These are phyloP conservation scores for Salmacisia buchloeana DNA, from an alignment of 1,284 basidiomycete species.

Conservation along the genomic window DNA sequence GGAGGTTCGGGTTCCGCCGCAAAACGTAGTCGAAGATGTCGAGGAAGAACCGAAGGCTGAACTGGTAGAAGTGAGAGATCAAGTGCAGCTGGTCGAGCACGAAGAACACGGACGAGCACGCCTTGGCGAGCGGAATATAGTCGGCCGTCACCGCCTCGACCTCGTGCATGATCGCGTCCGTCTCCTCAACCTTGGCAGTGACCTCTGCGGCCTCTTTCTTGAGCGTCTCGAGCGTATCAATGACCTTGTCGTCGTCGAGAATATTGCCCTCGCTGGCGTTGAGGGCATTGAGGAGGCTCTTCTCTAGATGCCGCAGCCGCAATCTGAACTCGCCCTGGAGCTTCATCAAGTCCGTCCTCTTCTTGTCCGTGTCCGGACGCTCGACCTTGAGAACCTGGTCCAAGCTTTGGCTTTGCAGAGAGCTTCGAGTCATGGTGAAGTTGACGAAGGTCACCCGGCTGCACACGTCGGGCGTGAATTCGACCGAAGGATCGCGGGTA, in stretches of 20 bases:
- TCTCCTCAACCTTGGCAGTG: conserved; percentile 93
- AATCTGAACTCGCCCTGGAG: conserved; percentile 96
- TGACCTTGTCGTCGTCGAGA: conserved; percentile 97
- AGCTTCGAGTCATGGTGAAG: conserved; percentile 98
- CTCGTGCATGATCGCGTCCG: conserved; percentile 89
- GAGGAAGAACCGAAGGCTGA: conserved; percentile 94
- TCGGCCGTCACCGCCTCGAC: conserved; percentile 92
- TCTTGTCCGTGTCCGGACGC: conserved; percentile 90
- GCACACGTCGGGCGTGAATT: conserved; percentile 97
- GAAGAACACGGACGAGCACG: conserved; percentile 96
- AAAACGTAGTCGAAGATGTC: conserved; percentile 96
- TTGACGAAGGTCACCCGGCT: conserved; percentile 99
- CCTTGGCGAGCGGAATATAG: conserved; percentile 89
- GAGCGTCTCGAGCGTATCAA: conserved; percentile 89
- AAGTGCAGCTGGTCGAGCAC: conserved; percentile 88
- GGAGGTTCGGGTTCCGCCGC: conserved; percentile 81
- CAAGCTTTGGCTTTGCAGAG: conserved; percentile 93
- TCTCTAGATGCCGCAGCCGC: conserved; percentile 85
- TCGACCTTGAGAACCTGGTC: conserved; percentile 96
- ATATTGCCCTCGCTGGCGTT: conserved; percentile 97
- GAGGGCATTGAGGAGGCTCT: conserved; percentile 84
- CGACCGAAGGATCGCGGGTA: conserved; percentile 91
- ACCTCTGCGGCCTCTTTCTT: conserved; percentile 97
- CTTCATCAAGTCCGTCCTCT: conserved; percentile 96
- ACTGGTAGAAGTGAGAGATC: conserved; percentile 98